Evolutionary conservation across 2,329 filamentous ascomycete species (phyloP).

Genomic region (Mycosphaerella sp.): DNA sequence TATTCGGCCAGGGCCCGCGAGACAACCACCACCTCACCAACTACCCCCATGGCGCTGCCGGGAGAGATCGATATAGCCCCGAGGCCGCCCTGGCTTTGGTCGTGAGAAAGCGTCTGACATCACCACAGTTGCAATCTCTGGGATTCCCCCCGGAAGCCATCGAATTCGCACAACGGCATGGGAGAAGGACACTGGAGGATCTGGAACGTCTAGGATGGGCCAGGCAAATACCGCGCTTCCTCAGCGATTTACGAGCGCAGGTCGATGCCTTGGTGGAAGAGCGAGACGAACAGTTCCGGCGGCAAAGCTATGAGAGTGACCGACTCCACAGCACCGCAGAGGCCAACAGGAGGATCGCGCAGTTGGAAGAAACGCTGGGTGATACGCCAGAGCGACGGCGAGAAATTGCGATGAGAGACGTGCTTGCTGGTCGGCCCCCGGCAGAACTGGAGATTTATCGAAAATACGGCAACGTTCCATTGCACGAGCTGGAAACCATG

Average conservation of each 20-base stretch:
- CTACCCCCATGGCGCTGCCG: constrained; percentile 24
- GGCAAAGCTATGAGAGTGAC: constrained; percentile 6
- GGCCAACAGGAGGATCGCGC: not conserved
- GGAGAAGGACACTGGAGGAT: constrained; percentile 20
- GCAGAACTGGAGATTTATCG: constrained; percentile 10
- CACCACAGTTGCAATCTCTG: constrained; percentile 13
- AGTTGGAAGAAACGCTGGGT: constrained; percentile 10
- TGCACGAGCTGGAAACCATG: constrained; percentile 15
- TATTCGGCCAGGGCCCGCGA: constrained; percentile 27
- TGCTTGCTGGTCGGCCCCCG: constrained; percentile 9
- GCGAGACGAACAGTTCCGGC: constrained; percentile 10
- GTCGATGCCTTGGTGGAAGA: constrained; percentile 15
- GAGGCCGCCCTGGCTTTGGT: constrained; percentile 28
- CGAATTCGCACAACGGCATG: constrained; percentile 23
- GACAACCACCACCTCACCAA: constrained; percentile 28
- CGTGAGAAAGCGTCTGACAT: constrained; percentile 20
- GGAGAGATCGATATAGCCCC: constrained; percentile 18
- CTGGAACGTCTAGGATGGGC: constrained; percentile 26
- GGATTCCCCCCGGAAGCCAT: constrained; percentile 26
- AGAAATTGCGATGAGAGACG: constrained; percentile 9
- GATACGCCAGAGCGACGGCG: constrained; percentile 10
- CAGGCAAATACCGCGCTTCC: constrained; percentile 18
- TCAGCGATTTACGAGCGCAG: constrained; percentile 18
- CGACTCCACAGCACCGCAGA: not conserved
- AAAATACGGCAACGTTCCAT: constrained; percentile 13